Evolutionary conservation across 257 asterid species (phyloP), one percentile per base, ranked within the genome.

Genomic region (Nicotiana tomentosiformis): DNA sequence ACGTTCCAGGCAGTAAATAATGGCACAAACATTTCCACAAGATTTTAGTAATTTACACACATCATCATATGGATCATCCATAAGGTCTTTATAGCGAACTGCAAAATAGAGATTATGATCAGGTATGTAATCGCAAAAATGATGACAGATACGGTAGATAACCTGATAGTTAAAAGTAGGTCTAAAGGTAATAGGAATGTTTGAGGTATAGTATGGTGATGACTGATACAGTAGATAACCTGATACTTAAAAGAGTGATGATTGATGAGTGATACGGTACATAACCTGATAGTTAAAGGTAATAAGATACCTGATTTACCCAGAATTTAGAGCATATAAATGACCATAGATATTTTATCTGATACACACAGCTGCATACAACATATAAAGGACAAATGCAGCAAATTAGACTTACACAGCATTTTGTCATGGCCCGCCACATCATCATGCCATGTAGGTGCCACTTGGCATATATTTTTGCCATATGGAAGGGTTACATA

Each of bases 1-100:
- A 82, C 99, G 97, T 89, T 96, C 97, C 85, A 96, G 97, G 92
- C 99, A 96, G 88, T 96, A 96, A 83, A 96, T 86, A 84, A 96
- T 96, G 9, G 96, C 97, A 78, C 98, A 94, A 60, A 88, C 87
- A 79, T 91, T 89, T 86, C 99, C 99, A 72, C 67, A 85, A 77
- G 98, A 94, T 87, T 92, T 94, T 57, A 96, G 96, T 82, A 89
- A 85, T 82, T 94, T 90, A 85, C 97, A 92, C 69, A 96, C 87
- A 90, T 96, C 99, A 84, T 88, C 88, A 61, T 90, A 92, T 23
- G 99, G 93, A 85, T 95, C 92, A 69, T 90, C 93, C 91, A 94
- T 79, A 86, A 95, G 91, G 86, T 95, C 99, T 88, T 95, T 95
- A 85, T 94, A 95, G 66, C 96, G 98, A 86, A 95, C 99, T 95